Evolutionary conservation across 257 asterid species (phyloP), one percentile per base, ranked within the genome.

Genomic region (Nicotiana undulata): DNA sequence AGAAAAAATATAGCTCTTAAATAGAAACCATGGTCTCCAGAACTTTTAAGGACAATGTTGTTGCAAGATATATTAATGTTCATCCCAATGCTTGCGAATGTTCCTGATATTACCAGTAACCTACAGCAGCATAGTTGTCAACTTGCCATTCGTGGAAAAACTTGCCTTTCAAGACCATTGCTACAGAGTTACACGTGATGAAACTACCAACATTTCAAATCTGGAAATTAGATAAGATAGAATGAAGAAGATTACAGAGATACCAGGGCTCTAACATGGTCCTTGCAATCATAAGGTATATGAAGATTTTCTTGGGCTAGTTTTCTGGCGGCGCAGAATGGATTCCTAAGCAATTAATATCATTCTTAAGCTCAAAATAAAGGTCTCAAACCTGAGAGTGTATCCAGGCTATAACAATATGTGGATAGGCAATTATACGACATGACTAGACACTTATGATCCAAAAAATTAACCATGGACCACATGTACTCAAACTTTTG

Each of bases 41-140:
- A 65, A 32, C 26, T 32, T 65, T 65, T 17, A 32, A 65, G 51
- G 51, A 65, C 49, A 32, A 65, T 32, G 51, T 32, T 65, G 51
- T 65, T 17, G 17, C 17, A 13, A 17, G 34, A 8, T 65, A 31
- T 17, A 16, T 65, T 17, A 40, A 65, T 32, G 22, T 17, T 65
- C 51, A 17, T 17, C 26, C 24, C 51, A 65, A 31, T 32, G 6
- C 49, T 17, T 65, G 75, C 18, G 4, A 17, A 32, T 16, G 16
- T 65, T 32, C 26, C 32, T 17, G 51, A 32, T 49, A 46, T 46
- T 12, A 56, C 40, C 24, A 72, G 40, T 44, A 72, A 72, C 61
- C 78, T 49, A 72, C 78, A 72, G 24, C 78, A 49, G 16, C 18
- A 32, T 72, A 72, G 61, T 46, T 72, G 78, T 72, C 60, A 72